phyloP scores from a whole-genome alignment of 176 grass and related monocot genomes.

The Zizania latifolia region DNA sequence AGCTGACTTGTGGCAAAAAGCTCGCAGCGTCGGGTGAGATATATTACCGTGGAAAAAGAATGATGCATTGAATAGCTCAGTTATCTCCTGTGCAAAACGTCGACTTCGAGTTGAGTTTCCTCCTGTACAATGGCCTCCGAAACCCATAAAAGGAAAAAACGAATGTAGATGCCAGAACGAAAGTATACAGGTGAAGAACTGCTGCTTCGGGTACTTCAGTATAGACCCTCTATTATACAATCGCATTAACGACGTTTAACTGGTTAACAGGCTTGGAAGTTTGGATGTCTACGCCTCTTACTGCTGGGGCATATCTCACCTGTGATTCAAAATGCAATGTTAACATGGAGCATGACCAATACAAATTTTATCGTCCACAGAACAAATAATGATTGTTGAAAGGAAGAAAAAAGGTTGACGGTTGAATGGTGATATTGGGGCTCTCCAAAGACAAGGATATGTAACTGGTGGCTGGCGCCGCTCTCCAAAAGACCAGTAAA shows the following conservation, averaged over 20 bases:
- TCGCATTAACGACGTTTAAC: neutral
- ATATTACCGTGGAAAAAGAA: neutral
- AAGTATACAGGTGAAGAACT: conserved; percentile 49
- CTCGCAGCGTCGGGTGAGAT: conserved; percentile 21
- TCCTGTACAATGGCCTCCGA: conserved; percentile 62
- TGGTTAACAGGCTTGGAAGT: neutral
- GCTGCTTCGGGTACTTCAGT: conserved; percentile 27
- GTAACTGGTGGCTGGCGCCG: too few relatives aligned
- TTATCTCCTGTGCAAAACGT: conserved; percentile 43
- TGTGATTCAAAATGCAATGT: conserved; percentile 30
- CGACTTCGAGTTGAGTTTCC: conserved; percentile 35
- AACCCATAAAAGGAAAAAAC: conserved; percentile 10
- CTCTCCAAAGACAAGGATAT: neutral
- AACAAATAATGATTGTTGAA: neutral
- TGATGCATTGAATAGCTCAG: conserved; percentile 14
- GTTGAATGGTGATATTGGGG: neutral
- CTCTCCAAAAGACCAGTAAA: neutral
- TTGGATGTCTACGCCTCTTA: neutral
- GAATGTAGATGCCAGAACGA: conserved; percentile 25
- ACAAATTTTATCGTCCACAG: neutral
- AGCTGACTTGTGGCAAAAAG: conserved; percentile 24
- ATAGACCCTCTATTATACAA: conserved; percentile 42
- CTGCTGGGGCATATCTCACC: conserved; percentile 22
- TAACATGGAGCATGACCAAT: neutral
- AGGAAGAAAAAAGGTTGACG: neutral